These are phyloP conservation scores for Potentilla sterilis DNA, from an alignment of 306 rosid genomes.

Conservation along the genomic window DNA sequence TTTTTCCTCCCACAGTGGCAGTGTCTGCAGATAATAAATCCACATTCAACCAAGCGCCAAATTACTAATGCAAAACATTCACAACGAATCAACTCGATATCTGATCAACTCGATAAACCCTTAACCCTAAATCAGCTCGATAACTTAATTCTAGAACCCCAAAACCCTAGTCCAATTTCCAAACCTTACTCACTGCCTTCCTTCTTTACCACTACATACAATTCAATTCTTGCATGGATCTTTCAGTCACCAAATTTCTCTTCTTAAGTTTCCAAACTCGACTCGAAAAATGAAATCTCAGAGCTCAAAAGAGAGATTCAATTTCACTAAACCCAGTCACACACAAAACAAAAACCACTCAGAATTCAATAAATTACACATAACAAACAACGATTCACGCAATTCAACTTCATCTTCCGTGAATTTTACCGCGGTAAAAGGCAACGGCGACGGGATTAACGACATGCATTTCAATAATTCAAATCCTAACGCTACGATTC, in stretches of 20 bases:
- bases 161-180: not conserved
- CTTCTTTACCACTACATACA: not conserved
- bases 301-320: not conserved
- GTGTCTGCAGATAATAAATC: not conserved
- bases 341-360: not conserved
- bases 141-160: not conserved
- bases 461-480: slow-evolving; percentile 25
- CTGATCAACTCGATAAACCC: no score
- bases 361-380: not conserved
- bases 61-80: no score
- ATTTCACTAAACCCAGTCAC: slow-evolving; percentile 3
- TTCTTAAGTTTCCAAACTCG: not conserved
- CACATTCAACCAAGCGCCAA: not conserved
- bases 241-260: not conserved
- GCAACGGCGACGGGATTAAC: not conserved
- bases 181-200: not conserved
- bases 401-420: slow-evolving; percentile 5
- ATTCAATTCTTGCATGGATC: not conserved
- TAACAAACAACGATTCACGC: not conserved
- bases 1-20: not conserved
- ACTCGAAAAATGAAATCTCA: not conserved
- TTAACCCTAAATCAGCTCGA: no score
- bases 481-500: not conserved
- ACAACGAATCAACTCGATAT: no score
- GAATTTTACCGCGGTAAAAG: not conserved